A percentile compares a stretch with the other conserved stretches of the same genome.
These are phyloP conservation scores for Penicillium brasilianum DNA, from an alignment of 2,329 filamentous ascomycete species.

Conservation along the genomic window DNA sequence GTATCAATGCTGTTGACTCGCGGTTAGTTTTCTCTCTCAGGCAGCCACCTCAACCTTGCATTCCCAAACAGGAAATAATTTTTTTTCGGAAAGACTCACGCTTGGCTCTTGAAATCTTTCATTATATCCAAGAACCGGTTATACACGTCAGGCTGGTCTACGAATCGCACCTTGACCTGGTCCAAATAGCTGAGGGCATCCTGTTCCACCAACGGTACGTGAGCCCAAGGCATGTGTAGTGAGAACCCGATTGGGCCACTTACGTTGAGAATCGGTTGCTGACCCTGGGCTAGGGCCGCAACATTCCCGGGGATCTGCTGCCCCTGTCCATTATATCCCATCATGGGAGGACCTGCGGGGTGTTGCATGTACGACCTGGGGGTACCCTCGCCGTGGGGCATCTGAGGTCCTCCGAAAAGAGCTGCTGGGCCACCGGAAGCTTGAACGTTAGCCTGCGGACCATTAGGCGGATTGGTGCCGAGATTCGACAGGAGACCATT, in stretches of 20 bases:
- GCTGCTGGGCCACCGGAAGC: constrained; percentile 65
- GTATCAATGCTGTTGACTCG: constrained; percentile 75
- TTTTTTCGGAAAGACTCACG: constrained; percentile 70
- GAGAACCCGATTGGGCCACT: constrained; percentile 39
- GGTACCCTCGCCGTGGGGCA: constrained; percentile 58
- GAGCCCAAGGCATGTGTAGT: constrained; percentile 13
- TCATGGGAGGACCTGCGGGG: constrained; percentile 59
- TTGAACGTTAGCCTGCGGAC: constrained; percentile 60
- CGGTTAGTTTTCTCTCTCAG: constrained; percentile 15
- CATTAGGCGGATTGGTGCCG: constrained; percentile 62
- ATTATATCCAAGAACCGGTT: constrained; percentile 97
- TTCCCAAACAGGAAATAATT: neutral
- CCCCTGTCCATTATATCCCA: constrained; percentile 53
- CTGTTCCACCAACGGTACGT: constrained; percentile 55
- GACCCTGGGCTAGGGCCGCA: constrained; percentile 71
- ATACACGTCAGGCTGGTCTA: constrained; percentile 95
- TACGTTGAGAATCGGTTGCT: constrained; percentile 79
- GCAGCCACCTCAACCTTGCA: neutral
- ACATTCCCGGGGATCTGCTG: constrained; percentile 56
- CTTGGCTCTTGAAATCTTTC: constrained; percentile 99
- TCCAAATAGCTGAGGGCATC: constrained; percentile 94
- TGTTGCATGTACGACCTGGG: constrained; percentile 67
- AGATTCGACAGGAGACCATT: constrained; percentile 83
- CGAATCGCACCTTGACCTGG: constrained; percentile 97
- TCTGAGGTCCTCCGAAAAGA: constrained; percentile 69